Percentiles rank a stretch among this genome's conserved stretches.
Evolutionary conservation across 2,329 filamentous ascomycete genomes (phyloP).

Genomic region (Diaporthe sp.): DNA sequence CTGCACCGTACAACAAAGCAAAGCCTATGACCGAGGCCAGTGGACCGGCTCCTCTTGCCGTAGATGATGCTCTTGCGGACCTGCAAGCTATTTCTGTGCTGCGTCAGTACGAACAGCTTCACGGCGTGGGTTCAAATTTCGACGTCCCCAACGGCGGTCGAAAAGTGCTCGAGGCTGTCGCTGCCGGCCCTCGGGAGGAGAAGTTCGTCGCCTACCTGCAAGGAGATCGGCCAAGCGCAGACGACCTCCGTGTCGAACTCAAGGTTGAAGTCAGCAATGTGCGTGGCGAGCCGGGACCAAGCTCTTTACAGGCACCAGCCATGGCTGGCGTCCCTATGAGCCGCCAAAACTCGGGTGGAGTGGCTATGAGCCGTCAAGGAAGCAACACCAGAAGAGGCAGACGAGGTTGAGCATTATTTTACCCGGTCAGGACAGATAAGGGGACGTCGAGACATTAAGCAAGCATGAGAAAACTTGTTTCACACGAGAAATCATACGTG

Average conservation of each 20-base stretch:
- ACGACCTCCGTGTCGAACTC: conserved; percentile 64
- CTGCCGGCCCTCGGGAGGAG: conserved; percentile 61
- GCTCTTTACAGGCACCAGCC: conserved; percentile 49
- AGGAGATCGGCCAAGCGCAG: conserved; percentile 61
- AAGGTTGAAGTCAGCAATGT: conserved; percentile 62
- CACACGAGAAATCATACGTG: neutral
- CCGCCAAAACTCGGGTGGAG: conserved; percentile 69
- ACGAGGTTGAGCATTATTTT: conserved; percentile 29
- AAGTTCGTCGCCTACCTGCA: conserved; percentile 64
- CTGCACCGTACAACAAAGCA: conserved; percentile 71
- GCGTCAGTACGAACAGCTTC: conserved; percentile 67
- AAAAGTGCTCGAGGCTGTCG: conserved; percentile 68
- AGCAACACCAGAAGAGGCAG: conserved; percentile 64
- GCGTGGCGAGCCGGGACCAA: conserved; percentile 54
- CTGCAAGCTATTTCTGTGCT: conserved; percentile 71
- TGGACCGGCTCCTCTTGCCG: conserved; percentile 64
- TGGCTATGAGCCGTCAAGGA: conserved; percentile 69
- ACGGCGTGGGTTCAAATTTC: conserved; percentile 70
- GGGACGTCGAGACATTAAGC: neutral
- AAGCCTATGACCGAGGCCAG: conserved; percentile 70
- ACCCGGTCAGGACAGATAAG: neutral
- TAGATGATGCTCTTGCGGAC: conserved; percentile 68
- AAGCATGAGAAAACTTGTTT: neutral
- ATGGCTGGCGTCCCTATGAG: conserved; percentile 65
- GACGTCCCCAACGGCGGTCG: conserved; percentile 67